Percentiles rank a stretch among this genome's conserved stretches.
Evolutionary conservation across 805 yeast genomes (phyloP).

Genomic region (Candida glaebosa): DNA sequence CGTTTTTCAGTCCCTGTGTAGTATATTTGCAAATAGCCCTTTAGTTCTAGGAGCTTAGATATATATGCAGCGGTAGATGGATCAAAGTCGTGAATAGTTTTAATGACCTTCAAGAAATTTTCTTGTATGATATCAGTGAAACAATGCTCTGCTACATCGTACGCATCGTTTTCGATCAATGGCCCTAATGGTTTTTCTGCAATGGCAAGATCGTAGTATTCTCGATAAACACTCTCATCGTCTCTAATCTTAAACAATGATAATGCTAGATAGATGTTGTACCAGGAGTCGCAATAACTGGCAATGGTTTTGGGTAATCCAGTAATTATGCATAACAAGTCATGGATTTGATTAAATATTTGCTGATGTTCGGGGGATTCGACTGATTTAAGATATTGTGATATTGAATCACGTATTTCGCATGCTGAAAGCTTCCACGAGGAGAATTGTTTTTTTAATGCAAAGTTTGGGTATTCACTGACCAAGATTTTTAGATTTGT

Average conservation of each 20-base stretch:
- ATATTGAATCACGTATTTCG: slow-evolving; percentile 44
- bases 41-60: slow-evolving; percentile 60
- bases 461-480: slow-evolving; percentile 37
- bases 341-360: slow-evolving; percentile 36
- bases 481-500: slow-evolving; percentile 40
- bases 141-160: slow-evolving; percentile 33
- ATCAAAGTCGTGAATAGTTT: slow-evolving; percentile 57
- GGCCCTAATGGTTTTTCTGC: slow-evolving; percentile 35
- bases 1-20: slow-evolving; percentile 17
- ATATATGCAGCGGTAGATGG: slow-evolving; percentile 61
- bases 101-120: slow-evolving; percentile 53
- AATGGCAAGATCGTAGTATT: slow-evolving; percentile 31
- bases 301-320: slow-evolving; percentile 52
- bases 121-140: slow-evolving; percentile 56
- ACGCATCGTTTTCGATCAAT: slow-evolving; percentile 20
- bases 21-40: slow-evolving; percentile 49
- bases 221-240: slow-evolving; percentile 28
- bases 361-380: slow-evolving; percentile 20
- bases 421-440: slow-evolving; percentile 51
- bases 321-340: slow-evolving; percentile 41
- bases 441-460: slow-evolving; percentile 39
- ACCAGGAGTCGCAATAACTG: slow-evolving; percentile 58
- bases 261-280: slow-evolving; percentile 58
- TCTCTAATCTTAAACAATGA: slow-evolving; percentile 56
- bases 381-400: slow-evolving; percentile 21